Percentiles rank a stretch among this genome's conserved stretches.
Evolutionary conservation across 352 stramenopile species (phyloP).

Genomic region (Globisporangium rhizosaccharum): DNA sequence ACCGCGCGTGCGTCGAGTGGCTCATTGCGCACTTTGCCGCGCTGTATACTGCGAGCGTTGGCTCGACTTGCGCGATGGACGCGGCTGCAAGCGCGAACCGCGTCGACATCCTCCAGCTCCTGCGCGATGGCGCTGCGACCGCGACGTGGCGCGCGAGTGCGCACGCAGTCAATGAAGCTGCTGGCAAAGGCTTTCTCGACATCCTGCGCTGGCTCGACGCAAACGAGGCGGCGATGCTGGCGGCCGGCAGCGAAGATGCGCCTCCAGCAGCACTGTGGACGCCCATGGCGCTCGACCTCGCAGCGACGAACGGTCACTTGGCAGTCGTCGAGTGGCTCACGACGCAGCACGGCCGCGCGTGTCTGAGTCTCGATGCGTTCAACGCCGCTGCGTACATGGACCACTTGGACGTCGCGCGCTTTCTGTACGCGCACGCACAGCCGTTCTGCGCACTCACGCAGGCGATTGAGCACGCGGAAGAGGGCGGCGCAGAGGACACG

Average conservation of each 20-base stretch:
- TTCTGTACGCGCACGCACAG: slow-evolving; percentile 38
- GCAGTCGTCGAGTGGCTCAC: slow-evolving; percentile 57
- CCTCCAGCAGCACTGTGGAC: slow-evolving; percentile 27
- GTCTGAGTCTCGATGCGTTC: slow-evolving; percentile 45
- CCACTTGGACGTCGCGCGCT: slow-evolving; percentile 49
- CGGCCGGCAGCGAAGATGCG: background rate
- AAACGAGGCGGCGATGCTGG: slow-evolving; percentile 17
- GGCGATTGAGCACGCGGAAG: slow-evolving; percentile 54
- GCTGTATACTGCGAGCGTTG: slow-evolving; percentile 25
- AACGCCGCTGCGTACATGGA: slow-evolving; percentile 74
- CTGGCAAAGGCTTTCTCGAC: slow-evolving; percentile 42
- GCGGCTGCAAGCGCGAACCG: slow-evolving; percentile 40
- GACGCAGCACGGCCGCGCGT: slow-evolving; percentile 38
- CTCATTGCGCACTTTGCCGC: slow-evolving; percentile 38
- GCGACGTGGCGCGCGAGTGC: slow-evolving; percentile 43
- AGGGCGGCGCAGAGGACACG: slow-evolving; percentile 57
- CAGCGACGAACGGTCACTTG: slow-evolving; percentile 58
- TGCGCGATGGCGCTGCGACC: slow-evolving; percentile 32
- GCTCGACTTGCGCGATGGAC: slow-evolving; percentile 43
- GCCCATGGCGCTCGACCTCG: slow-evolving; percentile 46
- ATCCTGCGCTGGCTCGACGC: slow-evolving; percentile 52
- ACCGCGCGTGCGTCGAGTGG: slow-evolving; percentile 54
- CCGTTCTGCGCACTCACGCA: slow-evolving; percentile 44
- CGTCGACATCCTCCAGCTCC: slow-evolving; percentile 51
- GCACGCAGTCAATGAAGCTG: slow-evolving; percentile 52